phyloP scores from a whole-genome alignment of 805 yeast genomes.

The Yarrowia sp. region DNA sequence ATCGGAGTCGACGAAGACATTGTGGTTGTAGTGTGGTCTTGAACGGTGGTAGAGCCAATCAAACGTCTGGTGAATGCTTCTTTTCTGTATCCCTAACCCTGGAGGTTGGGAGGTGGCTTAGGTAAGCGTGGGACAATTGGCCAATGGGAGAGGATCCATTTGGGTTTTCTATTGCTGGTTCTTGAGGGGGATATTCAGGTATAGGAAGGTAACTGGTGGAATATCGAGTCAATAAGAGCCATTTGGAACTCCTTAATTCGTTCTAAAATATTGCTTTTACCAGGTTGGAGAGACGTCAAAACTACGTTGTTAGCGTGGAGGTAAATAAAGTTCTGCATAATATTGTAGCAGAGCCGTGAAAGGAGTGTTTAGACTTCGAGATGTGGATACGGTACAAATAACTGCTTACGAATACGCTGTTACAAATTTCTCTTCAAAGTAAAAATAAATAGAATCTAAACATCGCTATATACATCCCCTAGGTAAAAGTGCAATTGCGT shows the following conservation, averaged over 20 bases:
- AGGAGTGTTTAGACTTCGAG: too few species aligned
- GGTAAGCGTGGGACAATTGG: neutral
- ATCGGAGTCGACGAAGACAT: slow-evolving; percentile 26
- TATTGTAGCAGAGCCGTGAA: neutral
- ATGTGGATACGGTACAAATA: too few species aligned
- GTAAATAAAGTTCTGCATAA: neutral
- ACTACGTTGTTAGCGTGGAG: too few species aligned
- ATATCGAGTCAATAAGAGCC: too few species aligned
- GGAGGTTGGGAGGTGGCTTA: slow-evolving; percentile 3
- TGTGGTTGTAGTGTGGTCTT: slow-evolving; percentile 21
- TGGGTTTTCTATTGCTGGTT: neutral
- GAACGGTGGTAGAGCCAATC: slow-evolving; percentile 25
- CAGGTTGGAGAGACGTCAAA: too few species aligned
- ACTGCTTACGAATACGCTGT: too few species aligned
- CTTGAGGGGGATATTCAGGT: too few species aligned
- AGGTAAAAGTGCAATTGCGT: too few species aligned
- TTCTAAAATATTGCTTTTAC: too few species aligned
- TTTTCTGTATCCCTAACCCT: slow-evolving; percentile 25
- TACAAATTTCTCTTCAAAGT: too few species aligned
- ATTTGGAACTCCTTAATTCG: too few species aligned
- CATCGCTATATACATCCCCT: slow-evolving; percentile 8
- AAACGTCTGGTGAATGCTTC: slow-evolving; percentile 23
- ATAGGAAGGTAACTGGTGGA: too few species aligned
- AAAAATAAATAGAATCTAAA: neutral
- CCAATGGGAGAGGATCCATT: slow-evolving; percentile 7